Conservation (phyloP, 2,329 filamentous ascomycete genomes). For the Ilyonectria robusta region DNA sequence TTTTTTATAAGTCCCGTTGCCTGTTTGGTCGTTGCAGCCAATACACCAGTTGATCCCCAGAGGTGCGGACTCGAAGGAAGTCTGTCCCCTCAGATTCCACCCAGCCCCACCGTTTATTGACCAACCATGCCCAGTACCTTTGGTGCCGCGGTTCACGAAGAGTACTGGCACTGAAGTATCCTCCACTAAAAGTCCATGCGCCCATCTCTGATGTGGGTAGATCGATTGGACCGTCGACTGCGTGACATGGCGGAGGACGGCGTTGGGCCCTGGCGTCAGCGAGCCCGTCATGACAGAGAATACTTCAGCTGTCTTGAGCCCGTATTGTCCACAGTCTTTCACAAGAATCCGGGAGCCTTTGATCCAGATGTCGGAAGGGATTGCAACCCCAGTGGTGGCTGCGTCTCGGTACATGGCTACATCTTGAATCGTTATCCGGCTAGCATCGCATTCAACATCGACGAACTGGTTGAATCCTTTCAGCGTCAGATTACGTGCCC, state of each 20-base stretch:
- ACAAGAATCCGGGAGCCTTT: constrained; percentile 39
- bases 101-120: constrained; percentile 42
- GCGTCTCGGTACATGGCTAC: constrained; percentile 31
- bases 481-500: constrained; percentile 29
- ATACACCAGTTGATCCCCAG: constrained; percentile 44
- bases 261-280: constrained; percentile 36
- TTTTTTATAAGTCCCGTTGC: constrained; percentile 31
- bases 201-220: constrained; percentile 45
- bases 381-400: constrained; percentile 24
- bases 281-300: constrained; percentile 39
- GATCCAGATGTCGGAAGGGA: constrained; percentile 37
- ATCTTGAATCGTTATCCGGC: constrained; percentile 37
- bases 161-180: constrained; percentile 13
- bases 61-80: constrained; percentile 34
- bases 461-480: constrained; percentile 41
- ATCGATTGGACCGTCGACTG: constrained; percentile 32
- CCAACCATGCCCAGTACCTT: constrained; percentile 42
- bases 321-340: constrained; percentile 37
- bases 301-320: constrained; percentile 18
- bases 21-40: constrained; percentile 24
- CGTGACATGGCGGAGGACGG: constrained; percentile 34
- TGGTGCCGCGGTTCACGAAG: constrained; percentile 32
- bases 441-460: constrained; percentile 29
- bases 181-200: constrained; percentile 41
- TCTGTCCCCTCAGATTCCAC: constrained; percentile 34